Base-by-base conservation (phyloP, 495 filamentous ascomycete genomes). In the Corynascus novoguineensis region DNA sequence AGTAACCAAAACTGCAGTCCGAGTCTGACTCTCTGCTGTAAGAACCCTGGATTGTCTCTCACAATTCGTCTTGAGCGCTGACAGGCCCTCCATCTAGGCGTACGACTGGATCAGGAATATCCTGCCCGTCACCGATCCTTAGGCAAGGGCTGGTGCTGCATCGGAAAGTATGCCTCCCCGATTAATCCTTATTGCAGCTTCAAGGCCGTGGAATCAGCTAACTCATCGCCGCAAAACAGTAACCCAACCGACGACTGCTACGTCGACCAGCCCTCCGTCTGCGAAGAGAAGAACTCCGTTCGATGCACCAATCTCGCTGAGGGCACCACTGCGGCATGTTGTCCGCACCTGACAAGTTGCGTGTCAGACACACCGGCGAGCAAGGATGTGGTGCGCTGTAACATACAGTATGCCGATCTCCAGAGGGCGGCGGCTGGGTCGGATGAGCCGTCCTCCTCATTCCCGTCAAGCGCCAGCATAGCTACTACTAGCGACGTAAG, bases 311-410 rank as follows among this genome's bases (percentile, higher is more conserved):
- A 58, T 35, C 59, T 61, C 29, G 53, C 29, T 14, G 8, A 46
- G 3, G 59, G 59, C 29, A 53, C 34, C 53, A 17, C 29, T 21
- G 28, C 57, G 34, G 58, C 59, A 32, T 60, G 59, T 41, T 60
- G 59, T 31, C 59, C 59, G 51, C 59, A 22, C 37, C 34, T 60
- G 15, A 57, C 59, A 34, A 60, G 29, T 46, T 60, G 59, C 41
- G 19, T 11, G 10, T 0, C 35, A 14, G 15, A 5, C 15, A 17
- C 6, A 34, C 11, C 12, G 21, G 50, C 50, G 2, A 28, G 22
- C 1, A 31, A 41, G 15, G 50, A 41, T 3, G 10, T 17, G 11
- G 50, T 52, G 22, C 37, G 50, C 22, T 52, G 50, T 19, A 52
- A 52, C 9, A 52, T 52, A 4, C 34, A 38, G n/a, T 52, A 41